Percentiles rank a stretch among this genome's conserved stretches.
Conservation (phyloP, 2,329 filamentous ascomycete genomes). For the Metarhizium rileyi region DNA sequence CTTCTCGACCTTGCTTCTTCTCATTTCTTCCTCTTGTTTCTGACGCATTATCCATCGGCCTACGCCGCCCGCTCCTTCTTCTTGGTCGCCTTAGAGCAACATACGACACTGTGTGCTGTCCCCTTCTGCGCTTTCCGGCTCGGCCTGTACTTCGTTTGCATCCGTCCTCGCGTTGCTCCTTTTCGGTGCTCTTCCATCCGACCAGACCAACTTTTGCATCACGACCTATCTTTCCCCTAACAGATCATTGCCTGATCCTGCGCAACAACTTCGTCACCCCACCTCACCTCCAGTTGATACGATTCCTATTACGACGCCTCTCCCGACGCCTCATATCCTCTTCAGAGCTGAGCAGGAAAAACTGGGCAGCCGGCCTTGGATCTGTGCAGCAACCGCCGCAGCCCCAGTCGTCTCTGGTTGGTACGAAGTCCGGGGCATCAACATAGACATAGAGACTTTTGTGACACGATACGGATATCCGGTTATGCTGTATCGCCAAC, state of each 20-base stretch:
- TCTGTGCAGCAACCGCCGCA: background rate
- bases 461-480: background rate
- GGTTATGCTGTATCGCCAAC: constrained; percentile 11
- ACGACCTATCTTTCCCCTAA: background rate
- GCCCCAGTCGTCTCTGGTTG: background rate
- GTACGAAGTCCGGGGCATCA: background rate
- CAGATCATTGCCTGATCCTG: background rate
- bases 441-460: background rate
- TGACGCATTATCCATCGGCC: background rate
- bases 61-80: background rate
- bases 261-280: background rate
- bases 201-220: background rate
- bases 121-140: background rate
- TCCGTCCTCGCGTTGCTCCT: background rate
- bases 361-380: background rate
- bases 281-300: background rate
- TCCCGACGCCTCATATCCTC: background rate
- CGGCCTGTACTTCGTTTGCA: background rate
- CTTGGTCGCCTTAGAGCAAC: background rate
- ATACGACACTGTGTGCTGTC: background rate
- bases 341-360: background rate
- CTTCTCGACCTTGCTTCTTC: background rate
- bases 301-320: background rate
- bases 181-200: background rate
- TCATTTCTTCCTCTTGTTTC: background rate